Evolutionary conservation across 2,329 filamentous ascomycete genomes (phyloP).

Genomic region (Metarhizium humberi): DNA sequence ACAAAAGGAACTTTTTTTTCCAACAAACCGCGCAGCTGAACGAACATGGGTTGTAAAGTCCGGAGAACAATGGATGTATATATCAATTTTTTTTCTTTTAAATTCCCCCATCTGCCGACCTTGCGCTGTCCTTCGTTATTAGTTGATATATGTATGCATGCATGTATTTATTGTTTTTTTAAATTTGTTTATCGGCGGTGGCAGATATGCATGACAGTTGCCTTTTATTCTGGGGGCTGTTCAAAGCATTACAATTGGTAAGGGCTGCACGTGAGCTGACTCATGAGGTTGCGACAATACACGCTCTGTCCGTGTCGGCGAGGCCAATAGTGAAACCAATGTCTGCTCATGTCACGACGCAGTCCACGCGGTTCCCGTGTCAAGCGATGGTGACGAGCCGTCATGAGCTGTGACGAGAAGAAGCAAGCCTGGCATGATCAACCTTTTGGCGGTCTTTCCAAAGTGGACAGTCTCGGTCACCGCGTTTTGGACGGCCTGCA

Average conservation of each 20-base stretch:
- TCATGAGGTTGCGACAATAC: too few species aligned
- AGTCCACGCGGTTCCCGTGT: not conserved
- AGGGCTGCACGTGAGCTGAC: too few species aligned
- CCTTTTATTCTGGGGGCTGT: not conserved
- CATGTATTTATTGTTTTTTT: not conserved
- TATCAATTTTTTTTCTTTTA: too few species aligned
- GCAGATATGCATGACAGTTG: not conserved
- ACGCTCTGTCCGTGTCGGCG: too few species aligned
- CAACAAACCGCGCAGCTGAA: not conserved
- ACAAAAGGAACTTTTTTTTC: not conserved
- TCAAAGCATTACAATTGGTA: too few species aligned
- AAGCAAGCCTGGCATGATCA: too few species aligned
- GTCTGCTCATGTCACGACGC: not conserved
- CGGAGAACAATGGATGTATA: too few species aligned
- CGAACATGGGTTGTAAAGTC: not conserved
- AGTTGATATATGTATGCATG: too few species aligned
- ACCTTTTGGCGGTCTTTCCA: not conserved
- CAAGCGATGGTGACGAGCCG: slow-evolving; percentile 7
- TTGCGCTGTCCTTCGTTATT: too few species aligned
- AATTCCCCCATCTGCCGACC: too few species aligned
- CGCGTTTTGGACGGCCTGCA: not conserved
- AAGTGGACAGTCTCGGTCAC: not conserved
- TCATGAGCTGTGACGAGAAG: not conserved
- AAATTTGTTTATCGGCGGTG: not conserved
- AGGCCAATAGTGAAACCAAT: too few species aligned